Base-by-base conservation (phyloP, 1,284 basidiomycete species). In the Ceratobasidium papillatum region DNA sequence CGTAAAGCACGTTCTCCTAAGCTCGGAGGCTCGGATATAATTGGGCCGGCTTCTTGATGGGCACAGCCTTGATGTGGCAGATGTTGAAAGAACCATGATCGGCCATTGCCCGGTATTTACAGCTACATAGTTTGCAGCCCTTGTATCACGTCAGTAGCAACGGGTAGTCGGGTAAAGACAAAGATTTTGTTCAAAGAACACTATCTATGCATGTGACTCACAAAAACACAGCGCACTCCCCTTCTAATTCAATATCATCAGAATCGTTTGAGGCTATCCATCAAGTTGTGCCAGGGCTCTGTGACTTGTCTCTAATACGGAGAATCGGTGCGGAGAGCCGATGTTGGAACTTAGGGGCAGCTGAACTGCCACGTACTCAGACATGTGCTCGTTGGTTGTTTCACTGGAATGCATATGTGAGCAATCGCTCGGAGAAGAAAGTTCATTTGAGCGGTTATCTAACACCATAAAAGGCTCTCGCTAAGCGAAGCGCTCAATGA, bases 21-120 rank as follows among this genome's bases (percentile, higher is more conserved):
- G 22, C 25, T 52, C 4, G 14, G n/a, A 8, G 27, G 7, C n/a
- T n/a, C n/a, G n/a, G n/a, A n/a, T 30, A 8, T 52, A 9, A 27
- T 3, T 30, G n/a, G 27, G 22, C 22, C 2, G 22, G n/a, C 51
- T 52, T 52, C 51, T 52, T 52, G 51, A 52, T 52, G 22, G n/a
- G 47, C 51, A 52, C 25, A 52, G 51, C 51, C 27, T 27, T 30
- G 51, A 25, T 27, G 4, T 3, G 25, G 25, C n/a, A 25, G 27
- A 52, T 52, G 51, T 52, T 52, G n/a, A 30, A 47, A 47, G 45
- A 47, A 47, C 9, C 45, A 52, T 52, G 51, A 25, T 52, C 51
- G 27, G 45, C 45, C 25, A 52, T 27, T 25, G 19, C 47, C n/a
- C 47, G 11, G n/a, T 11, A 11, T 11, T n/a, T 49, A 8, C n/a